Evolutionary conservation across 768 basidiomycete genomes (phyloP).

Genomic region (Candolleomyces eurysporus): DNA sequence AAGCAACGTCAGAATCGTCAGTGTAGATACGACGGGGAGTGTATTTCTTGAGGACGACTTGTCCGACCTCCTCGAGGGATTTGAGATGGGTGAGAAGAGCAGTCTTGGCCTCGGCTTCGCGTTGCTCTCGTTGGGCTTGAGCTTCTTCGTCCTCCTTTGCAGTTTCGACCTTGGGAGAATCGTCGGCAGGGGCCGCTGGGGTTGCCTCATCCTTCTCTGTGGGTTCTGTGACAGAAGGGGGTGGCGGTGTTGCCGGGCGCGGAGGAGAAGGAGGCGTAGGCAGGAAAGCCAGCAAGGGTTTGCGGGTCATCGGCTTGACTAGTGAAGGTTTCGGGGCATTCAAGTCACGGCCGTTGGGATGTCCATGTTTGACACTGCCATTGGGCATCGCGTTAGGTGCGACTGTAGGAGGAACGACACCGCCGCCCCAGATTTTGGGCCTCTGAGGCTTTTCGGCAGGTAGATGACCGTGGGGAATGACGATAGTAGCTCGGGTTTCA

Average conservation of each 20-base stretch:
- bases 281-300: not conserved
- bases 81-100: not conserved
- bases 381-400: not conserved
- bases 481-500: conserved; percentile 49
- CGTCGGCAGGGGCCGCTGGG: not conserved
- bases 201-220: conserved; percentile 1
- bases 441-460: conserved; percentile 51
- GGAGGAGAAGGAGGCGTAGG: not conserved
- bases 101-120: not conserved
- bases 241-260: not conserved
- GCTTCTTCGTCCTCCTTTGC: not conserved
- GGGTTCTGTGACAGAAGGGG: not conserved
- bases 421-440: conserved; percentile 73
- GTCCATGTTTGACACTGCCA: not conserved
- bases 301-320: not conserved
- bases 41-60: conserved; percentile 5
- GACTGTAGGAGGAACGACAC: conserved; percentile 36
- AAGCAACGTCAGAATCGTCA: conserved; percentile 71
- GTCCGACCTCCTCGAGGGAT: not conserved
- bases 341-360: not conserved
- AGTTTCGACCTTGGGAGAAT: not conserved
- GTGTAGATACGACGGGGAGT: conserved; percentile 50
- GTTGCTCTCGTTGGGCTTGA: not conserved
- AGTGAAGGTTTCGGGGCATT: not conserved
- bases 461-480: conserved; percentile 59